Evolutionary conservation across 2,329 filamentous ascomycete genomes (phyloP), one percentile per base, ranked within the genome.

Genomic region (Aspergillus oerlinghausenensis): DNA sequence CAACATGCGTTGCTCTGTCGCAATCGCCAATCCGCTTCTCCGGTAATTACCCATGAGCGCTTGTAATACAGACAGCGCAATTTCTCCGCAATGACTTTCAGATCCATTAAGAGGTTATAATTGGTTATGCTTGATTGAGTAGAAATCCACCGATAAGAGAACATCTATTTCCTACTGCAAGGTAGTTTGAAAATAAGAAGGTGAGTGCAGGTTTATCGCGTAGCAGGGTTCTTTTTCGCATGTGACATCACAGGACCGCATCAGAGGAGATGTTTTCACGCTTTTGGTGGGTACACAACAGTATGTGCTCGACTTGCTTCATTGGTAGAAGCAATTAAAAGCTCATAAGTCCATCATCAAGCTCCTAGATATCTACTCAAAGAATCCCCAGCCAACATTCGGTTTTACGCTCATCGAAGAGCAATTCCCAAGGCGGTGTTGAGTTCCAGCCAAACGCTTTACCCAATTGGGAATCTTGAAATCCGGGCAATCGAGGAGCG

Each of bases 21-120:
- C 67, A 65, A 70, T 67, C 61, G 59, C 59, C 52, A 52, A 49
- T 52, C 50, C 17, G 23, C 52, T 47, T 35, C 45, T 42, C 52
- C 49, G 45, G 42, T 52, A 51, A 54, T 55, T 42, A 32, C 48
- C 29, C 21, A 47, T 17, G 43, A 42, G 19, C 38, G 26, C 14
- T 35, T 14, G 32, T 35, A 25, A 5, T 25, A 47, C 43, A 47
- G 5, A 17, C 2, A 38, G 14, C 32, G 32, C 32, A 38, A 17
- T 38, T 47, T 14, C 43, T 47, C 43, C 8, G 11, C 23, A 14
- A 3, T 11, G 43, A n/a, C 10, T 47, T 26, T 47, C 11, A 11
- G 10, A 14, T 21, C 25, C 10, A 47, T 47, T 7, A 11, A 25
- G 10, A 14, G 23, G 21, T 47, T 17, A 17, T 26, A 4, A 47